Conservation (phyloP, 106 monocot species). For the Dendrobium huoshanense region DNA sequence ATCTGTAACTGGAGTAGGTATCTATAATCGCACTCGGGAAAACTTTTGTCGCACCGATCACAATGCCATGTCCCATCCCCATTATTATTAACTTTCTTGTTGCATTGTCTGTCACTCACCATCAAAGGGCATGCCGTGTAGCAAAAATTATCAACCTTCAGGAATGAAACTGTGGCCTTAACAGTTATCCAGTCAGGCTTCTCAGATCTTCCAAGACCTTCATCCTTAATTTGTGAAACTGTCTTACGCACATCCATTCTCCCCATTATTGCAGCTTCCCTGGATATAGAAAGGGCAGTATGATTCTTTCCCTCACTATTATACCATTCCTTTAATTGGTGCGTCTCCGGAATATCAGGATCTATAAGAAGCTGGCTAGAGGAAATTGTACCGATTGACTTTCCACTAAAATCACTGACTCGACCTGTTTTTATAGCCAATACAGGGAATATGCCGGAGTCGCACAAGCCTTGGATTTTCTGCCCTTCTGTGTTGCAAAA, state of each 20-base stretch:
- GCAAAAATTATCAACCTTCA: conserved; percentile 68
- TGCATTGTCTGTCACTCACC: conserved; percentile 54
- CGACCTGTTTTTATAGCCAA: conserved; percentile 65
- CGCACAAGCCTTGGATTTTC: conserved; percentile 54
- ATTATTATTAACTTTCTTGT: conserved; percentile 81
- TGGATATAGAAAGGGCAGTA: conserved; percentile 51
- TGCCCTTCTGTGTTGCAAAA: conserved; percentile 63
- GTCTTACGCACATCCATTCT: conserved; percentile 56
- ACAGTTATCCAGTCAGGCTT: conserved; percentile 82
- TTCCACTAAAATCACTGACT: conserved; percentile 76
- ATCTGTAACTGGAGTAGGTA: conserved; percentile 70
- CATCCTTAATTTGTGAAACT: conserved; percentile 78
- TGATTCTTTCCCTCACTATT: conserved; percentile 49
- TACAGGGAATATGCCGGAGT: conserved; percentile 62
- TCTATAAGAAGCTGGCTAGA: conserved; percentile 59
- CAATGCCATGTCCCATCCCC: conserved; percentile 86
- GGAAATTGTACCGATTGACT: conserved; percentile 50
- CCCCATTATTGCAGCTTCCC: conserved; percentile 28
- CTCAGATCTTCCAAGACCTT: conserved; percentile 65
- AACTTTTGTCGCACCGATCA: conserved; percentile 62
- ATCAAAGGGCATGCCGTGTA: conserved; percentile 77
- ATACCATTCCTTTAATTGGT: conserved; percentile 59
- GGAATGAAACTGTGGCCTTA: conserved; percentile 54
- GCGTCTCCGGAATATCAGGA: conserved; percentile 64
- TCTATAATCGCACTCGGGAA: conserved; percentile 73